A percentile compares a stretch with the other conserved stretches of the same genome.
phyloP scores from a whole-genome alignment of 805 yeast genomes.

The Candida tallmaniae region DNA sequence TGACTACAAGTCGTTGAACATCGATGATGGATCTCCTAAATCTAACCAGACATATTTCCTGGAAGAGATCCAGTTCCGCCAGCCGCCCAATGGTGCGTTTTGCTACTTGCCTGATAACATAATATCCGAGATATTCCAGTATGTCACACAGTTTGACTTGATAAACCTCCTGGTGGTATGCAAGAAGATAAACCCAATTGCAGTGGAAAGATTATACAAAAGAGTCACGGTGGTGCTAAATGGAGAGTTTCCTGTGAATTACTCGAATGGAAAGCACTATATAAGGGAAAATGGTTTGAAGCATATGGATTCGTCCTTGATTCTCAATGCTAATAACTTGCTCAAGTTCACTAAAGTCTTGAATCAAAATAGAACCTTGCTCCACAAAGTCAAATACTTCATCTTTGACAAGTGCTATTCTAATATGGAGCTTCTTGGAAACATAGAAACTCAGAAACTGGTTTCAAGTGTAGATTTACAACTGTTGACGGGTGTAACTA shows the following conservation, averaged over 20 bases:
- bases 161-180: slow-evolving; percentile 21
- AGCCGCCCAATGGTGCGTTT: slow-evolving; percentile 2
- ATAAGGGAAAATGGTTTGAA: slow-evolving; percentile 24
- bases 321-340: slow-evolving; percentile 16
- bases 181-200: slow-evolving; percentile 16
- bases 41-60: not conserved
- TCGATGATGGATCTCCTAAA: not conserved
- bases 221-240: slow-evolving; percentile 27
- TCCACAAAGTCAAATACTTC: slow-evolving; percentile 23
- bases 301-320: slow-evolving; percentile 28
- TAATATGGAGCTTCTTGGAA: slow-evolving; percentile 2
- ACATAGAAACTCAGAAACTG: not conserved
- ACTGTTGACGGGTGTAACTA: not conserved
- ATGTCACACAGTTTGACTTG: slow-evolving; percentile 30
- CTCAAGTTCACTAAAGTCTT: slow-evolving; percentile 17
- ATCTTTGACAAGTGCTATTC: slow-evolving; percentile 30
- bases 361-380: slow-evolving; percentile 14
- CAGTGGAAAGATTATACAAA: slow-evolving; percentile 22
- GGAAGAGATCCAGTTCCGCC: not conserved
- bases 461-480: not conserved
- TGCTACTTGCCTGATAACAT: not conserved
- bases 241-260: slow-evolving; percentile 23
- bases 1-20: not conserved
- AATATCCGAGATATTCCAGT: slow-evolving; percentile 14
- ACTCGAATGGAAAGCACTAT: slow-evolving; percentile 14